Base-by-base conservation (phyloP, 768 basidiomycete species). In the Phlebiopsis gigantea region DNA sequence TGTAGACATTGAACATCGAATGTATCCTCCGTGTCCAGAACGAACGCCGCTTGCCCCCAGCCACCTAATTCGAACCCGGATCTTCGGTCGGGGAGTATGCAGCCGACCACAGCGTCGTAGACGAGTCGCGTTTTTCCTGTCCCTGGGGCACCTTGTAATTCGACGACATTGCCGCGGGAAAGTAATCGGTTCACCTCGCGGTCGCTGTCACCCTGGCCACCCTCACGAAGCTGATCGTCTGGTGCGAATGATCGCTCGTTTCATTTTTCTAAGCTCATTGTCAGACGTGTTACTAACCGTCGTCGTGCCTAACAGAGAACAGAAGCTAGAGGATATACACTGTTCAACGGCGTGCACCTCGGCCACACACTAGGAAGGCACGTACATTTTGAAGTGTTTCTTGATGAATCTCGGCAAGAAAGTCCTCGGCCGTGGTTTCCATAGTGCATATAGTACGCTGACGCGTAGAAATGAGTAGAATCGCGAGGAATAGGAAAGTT, bases 51-150 rank as follows among this genome's bases (percentile, higher is more conserved):
- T 66, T 83, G 85, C 44, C 74, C 77, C 78, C 84, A 85, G 25
- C 87, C 87, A 41, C 74, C 79, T n/a, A 83, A 56, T 12, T 53
- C 46, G 34, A 72, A 57, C 26, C 65, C 68, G 39, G 63, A 48
- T 59, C 72, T 60, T 22, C 60, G 61, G 29, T 61, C 39, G 21
- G 88, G 87, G 10, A 82, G 68, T 54, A 90, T 73, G 61, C 86
- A 83, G 21, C 74, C 77, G 12, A 81, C 69, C 25, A 88, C 67
- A 48, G 90, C 68, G 65, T 81, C 78, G 65, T 87, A 87, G 25
- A 91, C 70, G n/a, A 94, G 71, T 60, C 87, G 86, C 1, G 88
- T 85, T 71, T 93, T 94, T 26, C 89, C 91, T 5, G 85, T 83
- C 25, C 77, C 79, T 4, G 90, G 74, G 1, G 84, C 79, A 1